Evolutionary conservation across 108 stramenopile genomes (phyloP).

Genomic region (Cyclostephanos tholiformis): DNA sequence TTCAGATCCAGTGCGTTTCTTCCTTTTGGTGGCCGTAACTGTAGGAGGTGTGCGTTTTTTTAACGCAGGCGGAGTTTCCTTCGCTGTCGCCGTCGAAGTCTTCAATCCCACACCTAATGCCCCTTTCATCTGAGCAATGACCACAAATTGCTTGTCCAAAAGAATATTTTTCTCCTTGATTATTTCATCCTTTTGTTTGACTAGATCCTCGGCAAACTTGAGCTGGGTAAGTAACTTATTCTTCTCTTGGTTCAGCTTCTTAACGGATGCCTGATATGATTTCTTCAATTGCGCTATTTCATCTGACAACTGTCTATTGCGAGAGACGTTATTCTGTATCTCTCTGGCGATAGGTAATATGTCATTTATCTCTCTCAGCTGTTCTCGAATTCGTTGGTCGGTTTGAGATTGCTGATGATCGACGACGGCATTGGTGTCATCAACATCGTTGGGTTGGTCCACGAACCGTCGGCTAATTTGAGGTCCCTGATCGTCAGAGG

Average conservation of each 20-base stretch:
- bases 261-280: slow-evolving; percentile 6
- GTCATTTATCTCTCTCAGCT: slow-evolving; percentile 28
- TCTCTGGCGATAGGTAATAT: slow-evolving; percentile 30
- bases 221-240: slow-evolving; percentile 8
- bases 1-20: not conserved
- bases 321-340: slow-evolving; percentile 18
- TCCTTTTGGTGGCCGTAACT: slow-evolving; percentile 15
- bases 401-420: slow-evolving; percentile 26
- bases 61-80: not conserved
- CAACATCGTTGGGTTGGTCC: slow-evolving; percentile 9
- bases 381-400: slow-evolving; percentile 22
- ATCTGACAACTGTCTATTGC: slow-evolving; percentile 21
- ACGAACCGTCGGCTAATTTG: slow-evolving; percentile 13
- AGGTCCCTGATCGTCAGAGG: slow-evolving; percentile 5
- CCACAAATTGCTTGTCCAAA: slow-evolving; percentile 16
- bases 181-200: slow-evolving; percentile 4
- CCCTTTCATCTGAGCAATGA: slow-evolving; percentile 19
- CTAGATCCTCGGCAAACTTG: not conserved
- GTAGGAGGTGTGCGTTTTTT: not conserved
- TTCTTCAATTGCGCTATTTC: slow-evolving; percentile 24
- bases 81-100: no score
- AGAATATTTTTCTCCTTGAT: slow-evolving; percentile 17
- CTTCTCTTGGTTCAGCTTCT: slow-evolving; percentile 9
- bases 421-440: not conserved
- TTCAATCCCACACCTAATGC: slow-evolving; percentile 7